phyloP scores from a whole-genome alignment of 768 basidiomycete genomes.

The Fomitopsis serialis region DNA sequence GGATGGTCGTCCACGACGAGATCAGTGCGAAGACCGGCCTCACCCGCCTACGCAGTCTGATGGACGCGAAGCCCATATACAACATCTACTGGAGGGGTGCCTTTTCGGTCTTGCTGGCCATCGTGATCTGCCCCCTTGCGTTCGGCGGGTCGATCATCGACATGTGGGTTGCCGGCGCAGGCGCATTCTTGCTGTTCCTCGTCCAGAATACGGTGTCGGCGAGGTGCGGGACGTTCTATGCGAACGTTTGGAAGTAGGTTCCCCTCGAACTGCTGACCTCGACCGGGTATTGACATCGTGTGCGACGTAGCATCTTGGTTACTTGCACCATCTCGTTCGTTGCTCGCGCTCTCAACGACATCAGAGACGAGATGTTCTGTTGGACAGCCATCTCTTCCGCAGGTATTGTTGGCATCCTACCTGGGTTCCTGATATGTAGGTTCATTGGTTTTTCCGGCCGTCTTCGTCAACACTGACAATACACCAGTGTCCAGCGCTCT shows the following conservation, averaged over 20 bases:
- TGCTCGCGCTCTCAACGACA: slow-evolving; percentile 78
- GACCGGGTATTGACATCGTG: slow-evolving; percentile 10
- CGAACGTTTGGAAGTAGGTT: slow-evolving; percentile 85
- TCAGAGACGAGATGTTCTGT: slow-evolving; percentile 71
- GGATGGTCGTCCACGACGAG: slow-evolving; percentile 84
- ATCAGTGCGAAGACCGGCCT: slow-evolving; percentile 75
- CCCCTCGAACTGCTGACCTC: background rate
- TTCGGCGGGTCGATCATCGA: slow-evolving; percentile 83
- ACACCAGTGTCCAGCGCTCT: slow-evolving; percentile 68
- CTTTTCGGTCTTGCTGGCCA: slow-evolving; percentile 64
- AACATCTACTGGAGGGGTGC: slow-evolving; percentile 53
- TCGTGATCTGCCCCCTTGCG: slow-evolving; percentile 76
- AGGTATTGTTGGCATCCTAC: slow-evolving; percentile 80
- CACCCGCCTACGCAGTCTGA: slow-evolving; percentile 52
- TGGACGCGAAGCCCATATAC: slow-evolving; percentile 63
- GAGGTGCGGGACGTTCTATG: slow-evolving; percentile 70
- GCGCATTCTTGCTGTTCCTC: slow-evolving; percentile 61
- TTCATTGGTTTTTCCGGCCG: background rate
- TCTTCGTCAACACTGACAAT: slow-evolving; percentile 10
- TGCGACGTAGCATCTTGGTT: slow-evolving; percentile 58
- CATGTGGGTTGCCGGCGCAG: slow-evolving; percentile 69
- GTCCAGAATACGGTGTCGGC: slow-evolving; percentile 65
- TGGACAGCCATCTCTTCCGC: slow-evolving; percentile 87
- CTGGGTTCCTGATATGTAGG: slow-evolving; percentile 78
- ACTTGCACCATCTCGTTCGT: slow-evolving; percentile 76